Conservation (phyloP, 768 basidiomycete genomes). For the Mycena crocata region DNA sequence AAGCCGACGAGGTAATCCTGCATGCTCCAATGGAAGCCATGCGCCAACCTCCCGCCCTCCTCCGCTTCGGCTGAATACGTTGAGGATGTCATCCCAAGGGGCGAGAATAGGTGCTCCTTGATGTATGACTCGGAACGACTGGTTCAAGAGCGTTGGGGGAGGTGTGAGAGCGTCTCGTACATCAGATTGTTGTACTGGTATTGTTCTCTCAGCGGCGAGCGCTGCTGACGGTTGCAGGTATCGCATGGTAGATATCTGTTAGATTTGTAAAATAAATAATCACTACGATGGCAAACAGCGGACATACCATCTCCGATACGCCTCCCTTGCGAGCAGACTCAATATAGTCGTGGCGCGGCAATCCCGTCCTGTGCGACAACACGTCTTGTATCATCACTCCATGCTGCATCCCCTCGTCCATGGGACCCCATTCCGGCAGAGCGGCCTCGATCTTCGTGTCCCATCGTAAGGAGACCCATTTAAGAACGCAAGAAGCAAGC, state of each 20-base stretch:
- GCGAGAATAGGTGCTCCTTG: conserved; percentile 49
- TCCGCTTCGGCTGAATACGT: conserved; percentile 55
- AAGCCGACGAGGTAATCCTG: conserved; percentile 41
- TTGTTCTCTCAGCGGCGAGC: conserved; percentile 52
- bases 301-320: conserved; percentile 50
- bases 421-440: conserved; percentile 54
- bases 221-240: conserved; percentile 54
- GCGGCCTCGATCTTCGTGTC: conserved; percentile 49
- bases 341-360: conserved; percentile 59
- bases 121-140: conserved; percentile 55
- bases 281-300: not conserved
- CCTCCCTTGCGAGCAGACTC: conserved; percentile 44
- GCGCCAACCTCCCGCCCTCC: conserved; percentile 44
- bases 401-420: conserved; percentile 50
- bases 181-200: conserved; percentile 62
- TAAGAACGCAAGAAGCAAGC: too few species aligned
- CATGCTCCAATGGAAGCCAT: conserved; percentile 51
- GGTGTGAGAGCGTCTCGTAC: conserved; percentile 55
- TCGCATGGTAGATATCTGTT: conserved; percentile 50
- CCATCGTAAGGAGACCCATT: conserved; percentile 44
- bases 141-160: conserved; percentile 53
- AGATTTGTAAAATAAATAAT: too few species aligned
- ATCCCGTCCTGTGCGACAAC: conserved; percentile 55
- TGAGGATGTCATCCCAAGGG: conserved; percentile 52
- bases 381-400: conserved; percentile 54